Conservation (phyloP, 2,329 filamentous ascomycete genomes). For the Pseudocercospora fijiensis region DNA sequence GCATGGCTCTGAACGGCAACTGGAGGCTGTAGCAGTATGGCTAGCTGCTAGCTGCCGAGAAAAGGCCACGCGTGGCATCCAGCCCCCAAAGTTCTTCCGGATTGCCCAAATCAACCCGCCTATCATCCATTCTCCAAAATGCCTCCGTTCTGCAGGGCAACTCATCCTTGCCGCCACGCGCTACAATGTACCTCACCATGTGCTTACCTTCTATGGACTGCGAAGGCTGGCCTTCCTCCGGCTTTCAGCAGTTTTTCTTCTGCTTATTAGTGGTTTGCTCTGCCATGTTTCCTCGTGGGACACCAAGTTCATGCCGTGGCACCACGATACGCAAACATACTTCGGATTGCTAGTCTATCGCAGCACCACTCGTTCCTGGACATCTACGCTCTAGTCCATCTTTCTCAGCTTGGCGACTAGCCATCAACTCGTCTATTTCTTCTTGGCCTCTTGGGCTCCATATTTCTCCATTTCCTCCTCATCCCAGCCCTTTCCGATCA, state of each 20-base stretch:
- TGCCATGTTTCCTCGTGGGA: neutral
- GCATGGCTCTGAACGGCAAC: neutral
- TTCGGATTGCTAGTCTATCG: neutral
- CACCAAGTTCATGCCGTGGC: neutral
- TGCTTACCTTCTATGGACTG: neutral
- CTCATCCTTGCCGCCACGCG: constrained; percentile 1
- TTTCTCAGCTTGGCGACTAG: constrained; percentile 1
- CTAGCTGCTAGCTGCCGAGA: neutral
- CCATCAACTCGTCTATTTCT: constrained; percentile 13
- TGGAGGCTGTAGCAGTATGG: neutral
- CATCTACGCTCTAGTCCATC: neutral
- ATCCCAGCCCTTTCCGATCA: constrained; percentile 36
- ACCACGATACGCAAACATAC: neutral
- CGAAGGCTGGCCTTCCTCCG: neutral
- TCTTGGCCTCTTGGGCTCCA: constrained; percentile 18
- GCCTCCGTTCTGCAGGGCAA: constrained; percentile 1
- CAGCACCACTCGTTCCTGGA: neutral
- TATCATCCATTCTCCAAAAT: constrained; percentile 1
- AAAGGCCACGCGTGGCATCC: neutral
- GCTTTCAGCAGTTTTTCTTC: neutral
- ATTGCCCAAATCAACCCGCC: neutral
- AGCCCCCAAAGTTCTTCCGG: constrained; percentile 5
- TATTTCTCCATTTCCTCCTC: constrained; percentile 32
- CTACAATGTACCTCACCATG: neutral
- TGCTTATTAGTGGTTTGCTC: too few relatives aligned